phyloP scores from a whole-genome alignment of 2,329 filamentous ascomycete species.

The Claviceps sp. region DNA sequence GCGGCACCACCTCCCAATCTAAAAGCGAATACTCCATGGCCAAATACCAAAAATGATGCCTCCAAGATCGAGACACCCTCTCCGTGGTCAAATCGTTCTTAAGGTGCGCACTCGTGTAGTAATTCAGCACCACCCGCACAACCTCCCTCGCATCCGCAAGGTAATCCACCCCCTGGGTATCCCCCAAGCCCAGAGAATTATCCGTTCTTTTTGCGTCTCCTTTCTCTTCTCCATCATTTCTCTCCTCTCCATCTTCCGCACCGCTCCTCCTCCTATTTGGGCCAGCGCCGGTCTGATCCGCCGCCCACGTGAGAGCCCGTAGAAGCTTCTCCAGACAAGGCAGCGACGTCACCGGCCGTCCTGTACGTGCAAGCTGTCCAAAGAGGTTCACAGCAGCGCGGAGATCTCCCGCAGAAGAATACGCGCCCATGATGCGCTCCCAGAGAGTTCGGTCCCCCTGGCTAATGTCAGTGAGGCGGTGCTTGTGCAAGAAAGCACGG shows the following conservation, averaged over 20 bases:
- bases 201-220: no score
- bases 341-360: slow-evolving; percentile 28
- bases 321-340: slow-evolving; percentile 31
- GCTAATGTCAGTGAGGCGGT: slow-evolving; percentile 24
- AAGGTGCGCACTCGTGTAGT: slow-evolving; percentile 13
- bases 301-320: slow-evolving; percentile 10
- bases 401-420: slow-evolving; percentile 39
- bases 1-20: slow-evolving; percentile 11
- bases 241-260: no score
- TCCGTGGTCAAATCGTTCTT: neutral
- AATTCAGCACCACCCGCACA: slow-evolving; percentile 17
- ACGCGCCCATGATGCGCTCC: slow-evolving; percentile 57
- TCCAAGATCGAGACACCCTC: slow-evolving; percentile 25
- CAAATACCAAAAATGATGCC: slow-evolving; percentile 36
- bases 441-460: slow-evolving; percentile 50
- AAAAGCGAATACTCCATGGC: slow-evolving; percentile 28
- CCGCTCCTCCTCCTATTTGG: slow-evolving; percentile 9
- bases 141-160: slow-evolving; percentile 18
- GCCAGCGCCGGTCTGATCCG: neutral
- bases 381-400: slow-evolving; percentile 36
- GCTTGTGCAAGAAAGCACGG: slow-evolving; percentile 45
- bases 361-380: slow-evolving; percentile 25
- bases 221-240: no score
- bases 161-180: no score
- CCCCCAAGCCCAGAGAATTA: no score